Base-by-base conservation (phyloP, 208 protist species). In the Crithidia sp. region DNA sequence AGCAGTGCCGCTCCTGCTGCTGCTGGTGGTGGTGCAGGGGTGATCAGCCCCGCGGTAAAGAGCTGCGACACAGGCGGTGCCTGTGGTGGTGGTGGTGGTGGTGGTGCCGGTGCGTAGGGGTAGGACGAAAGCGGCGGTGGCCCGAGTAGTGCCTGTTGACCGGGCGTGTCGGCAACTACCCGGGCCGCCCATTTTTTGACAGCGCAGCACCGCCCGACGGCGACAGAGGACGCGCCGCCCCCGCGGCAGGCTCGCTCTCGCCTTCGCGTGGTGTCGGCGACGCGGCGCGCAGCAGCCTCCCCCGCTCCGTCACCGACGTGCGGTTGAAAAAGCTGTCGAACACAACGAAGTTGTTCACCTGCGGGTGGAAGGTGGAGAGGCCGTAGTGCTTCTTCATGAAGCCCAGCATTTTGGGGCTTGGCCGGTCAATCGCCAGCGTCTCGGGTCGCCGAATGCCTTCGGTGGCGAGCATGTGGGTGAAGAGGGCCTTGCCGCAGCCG, bases 261-360 rank as follows among this genome's bases (percentile, higher is more conserved):
- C 28, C 28, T 28, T 28, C 28, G 28, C 28, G 28, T 28, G 28
- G 28, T 2, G 40, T 19, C 52, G 67, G 57, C 16, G 64, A 62
- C 19, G 68, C 17, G 17, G 50, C 28, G 12, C 85, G 82, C 14
- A 69, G 58, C 49, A 88, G 74, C 64, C 67, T 75, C 12, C 83
- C 83, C 5, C 83, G 76, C 71, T 91, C 86, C 10, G 82, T 82
- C 4, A 88, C 80, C 37, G 68, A 78, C 36, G 85, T 87, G 43
- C 66, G 39, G 41, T 92, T 87, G 69, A 96, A 98, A 65, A 95
- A 98, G 12, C 67, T 45, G 28, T 95, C 71, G 62, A 96, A 98
- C n/a, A 98, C 92, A 5, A 98, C 94, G 61, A 97, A 98, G 74
- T 98, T 96, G 74, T 98, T 98, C 12, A 69, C 79, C 83, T 98